Conservation (phyloP, 2,329 filamentous ascomycete genomes). For the Celoporthe dispersa region DNA sequence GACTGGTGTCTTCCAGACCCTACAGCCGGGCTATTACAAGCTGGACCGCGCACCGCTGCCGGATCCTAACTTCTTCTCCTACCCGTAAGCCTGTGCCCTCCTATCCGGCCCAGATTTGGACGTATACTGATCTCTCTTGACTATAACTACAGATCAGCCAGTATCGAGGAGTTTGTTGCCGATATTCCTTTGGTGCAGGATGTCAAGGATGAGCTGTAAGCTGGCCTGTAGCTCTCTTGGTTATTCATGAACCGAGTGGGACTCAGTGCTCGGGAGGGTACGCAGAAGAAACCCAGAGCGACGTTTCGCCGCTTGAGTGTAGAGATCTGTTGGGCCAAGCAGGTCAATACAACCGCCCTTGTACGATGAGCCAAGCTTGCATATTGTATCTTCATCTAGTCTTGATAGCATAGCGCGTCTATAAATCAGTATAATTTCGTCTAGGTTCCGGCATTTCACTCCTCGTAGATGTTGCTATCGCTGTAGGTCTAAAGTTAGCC, state of each 20-base stretch:
- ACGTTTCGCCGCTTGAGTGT: background rate
- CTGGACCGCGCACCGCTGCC: conserved; percentile 31
- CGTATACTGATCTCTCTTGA: background rate
- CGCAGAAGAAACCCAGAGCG: background rate
- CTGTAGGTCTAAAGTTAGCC: conserved; percentile 24
- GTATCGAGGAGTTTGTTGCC: background rate
- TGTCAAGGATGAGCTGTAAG: background rate
- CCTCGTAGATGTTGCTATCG: conserved; percentile 37
- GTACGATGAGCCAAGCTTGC: background rate
- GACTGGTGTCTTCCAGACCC: conserved; percentile 31
- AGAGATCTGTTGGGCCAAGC: background rate
- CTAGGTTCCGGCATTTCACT: conserved; percentile 21
- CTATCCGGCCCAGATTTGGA: background rate
- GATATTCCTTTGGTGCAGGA: background rate
- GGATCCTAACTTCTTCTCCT: conserved; percentile 25
- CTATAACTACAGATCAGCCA: background rate
- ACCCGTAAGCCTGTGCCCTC: background rate
- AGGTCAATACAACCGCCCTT: background rate
- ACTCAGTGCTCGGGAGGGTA: background rate
- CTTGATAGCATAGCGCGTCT: background rate
- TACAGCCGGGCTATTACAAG: conserved; percentile 40
- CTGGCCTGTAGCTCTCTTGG: too few species aligned
- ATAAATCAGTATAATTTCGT: background rate
- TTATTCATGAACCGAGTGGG: too few species aligned
- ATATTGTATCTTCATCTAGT: background rate